Conservation (phyloP, 805 yeast species). For the Candida boleticola region DNA sequence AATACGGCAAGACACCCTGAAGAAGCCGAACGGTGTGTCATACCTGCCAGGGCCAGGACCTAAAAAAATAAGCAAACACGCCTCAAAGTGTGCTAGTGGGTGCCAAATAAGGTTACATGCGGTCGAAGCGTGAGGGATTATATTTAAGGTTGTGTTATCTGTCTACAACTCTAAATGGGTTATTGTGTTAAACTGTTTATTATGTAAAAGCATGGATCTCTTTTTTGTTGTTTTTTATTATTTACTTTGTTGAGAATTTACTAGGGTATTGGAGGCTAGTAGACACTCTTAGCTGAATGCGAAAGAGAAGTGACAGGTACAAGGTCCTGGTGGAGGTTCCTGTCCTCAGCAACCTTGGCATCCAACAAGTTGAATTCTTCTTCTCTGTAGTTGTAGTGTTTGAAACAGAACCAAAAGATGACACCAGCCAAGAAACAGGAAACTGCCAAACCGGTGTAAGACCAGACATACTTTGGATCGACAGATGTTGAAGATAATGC, state of each 20-base stretch:
- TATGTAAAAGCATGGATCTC: no score
- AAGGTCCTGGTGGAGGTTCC: slow-evolving; percentile 11
- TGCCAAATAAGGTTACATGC: no score
- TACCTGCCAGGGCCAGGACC: no score
- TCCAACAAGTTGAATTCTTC: slow-evolving; percentile 48
- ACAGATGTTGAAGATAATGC: slow-evolving; percentile 65
- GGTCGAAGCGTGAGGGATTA: no score
- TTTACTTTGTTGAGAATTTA: neutral
- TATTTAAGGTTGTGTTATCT: no score
- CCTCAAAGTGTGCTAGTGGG: no score
- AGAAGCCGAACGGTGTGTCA: no score
- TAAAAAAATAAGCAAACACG: no score
- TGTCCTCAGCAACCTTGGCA: slow-evolving; percentile 36
- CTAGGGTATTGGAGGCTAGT: neutral
- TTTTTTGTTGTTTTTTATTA: no score
- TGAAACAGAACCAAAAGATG: slow-evolving; percentile 59
- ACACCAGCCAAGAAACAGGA: slow-evolving; percentile 59
- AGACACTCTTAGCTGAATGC: slow-evolving; percentile 16
- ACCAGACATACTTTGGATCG: slow-evolving; percentile 71
- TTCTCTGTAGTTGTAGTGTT: slow-evolving; percentile 52
- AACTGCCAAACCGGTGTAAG: slow-evolving; percentile 60
- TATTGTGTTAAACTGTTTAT: no score
- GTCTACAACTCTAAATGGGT: no score
- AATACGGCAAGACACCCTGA: no score
- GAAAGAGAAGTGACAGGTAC: slow-evolving; percentile 17